phyloP scores from a whole-genome alignment of 2,329 filamentous ascomycete genomes.

The Fusarium sp. region DNA sequence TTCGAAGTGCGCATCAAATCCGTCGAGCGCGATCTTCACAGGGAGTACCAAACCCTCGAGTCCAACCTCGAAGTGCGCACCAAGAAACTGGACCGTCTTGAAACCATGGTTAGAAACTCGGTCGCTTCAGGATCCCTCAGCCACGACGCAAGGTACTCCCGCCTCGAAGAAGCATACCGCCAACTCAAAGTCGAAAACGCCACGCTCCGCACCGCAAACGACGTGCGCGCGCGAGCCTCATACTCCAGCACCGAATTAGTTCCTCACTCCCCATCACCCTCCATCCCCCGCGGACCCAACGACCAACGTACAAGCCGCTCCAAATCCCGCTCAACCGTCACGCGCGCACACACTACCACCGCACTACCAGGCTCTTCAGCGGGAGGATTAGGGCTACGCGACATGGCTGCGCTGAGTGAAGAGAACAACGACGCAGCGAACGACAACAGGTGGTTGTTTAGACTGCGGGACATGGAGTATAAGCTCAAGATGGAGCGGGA shows the following conservation, averaged over 20 bases:
- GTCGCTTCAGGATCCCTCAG: conserved; percentile 61
- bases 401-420: conserved; percentile 42
- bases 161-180: conserved; percentile 69
- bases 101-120: conserved; percentile 78
- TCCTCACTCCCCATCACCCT: conserved; percentile 61
- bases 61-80: conserved; percentile 80
- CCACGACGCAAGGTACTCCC: conserved; percentile 57
- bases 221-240: conserved; percentile 64
- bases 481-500: conserved; percentile 92
- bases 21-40: conserved; percentile 90
- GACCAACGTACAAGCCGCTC: conserved; percentile 55
- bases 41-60: conserved; percentile 89
- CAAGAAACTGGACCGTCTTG: conserved; percentile 88
- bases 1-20: conserved; percentile 84
- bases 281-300: conserved; percentile 60
- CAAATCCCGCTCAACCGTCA: conserved; percentile 46
- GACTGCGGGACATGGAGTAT: conserved; percentile 86
- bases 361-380: conserved; percentile 40
- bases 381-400: conserved; percentile 40
- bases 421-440: conserved; percentile 31
- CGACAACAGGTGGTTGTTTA: conserved; percentile 84
- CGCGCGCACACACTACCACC: conserved; percentile 45
- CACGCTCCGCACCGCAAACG: conserved; percentile 73
- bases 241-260: conserved; percentile 53
- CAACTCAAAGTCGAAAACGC: conserved; percentile 72